Evolutionary conservation across 1,139 yeast species (phyloP).

Genomic region (Saccharomyces hybrid): DNA sequence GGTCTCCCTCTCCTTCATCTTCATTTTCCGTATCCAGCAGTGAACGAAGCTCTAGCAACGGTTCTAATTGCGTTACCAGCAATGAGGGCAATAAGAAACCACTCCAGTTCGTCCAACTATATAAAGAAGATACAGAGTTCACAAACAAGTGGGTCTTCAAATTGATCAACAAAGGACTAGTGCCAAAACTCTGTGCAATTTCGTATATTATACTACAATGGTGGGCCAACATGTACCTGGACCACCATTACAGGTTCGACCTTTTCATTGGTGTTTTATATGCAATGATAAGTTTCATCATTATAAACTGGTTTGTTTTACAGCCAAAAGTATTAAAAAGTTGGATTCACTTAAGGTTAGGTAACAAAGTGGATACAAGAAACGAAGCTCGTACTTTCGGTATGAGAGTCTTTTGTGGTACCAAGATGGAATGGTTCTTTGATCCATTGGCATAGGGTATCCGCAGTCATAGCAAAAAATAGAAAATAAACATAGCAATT

Average conservation of each 20-base stretch:
- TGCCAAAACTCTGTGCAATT: constrained; percentile 33
- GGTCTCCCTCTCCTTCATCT: background rate
- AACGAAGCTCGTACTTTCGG: constrained; percentile 45
- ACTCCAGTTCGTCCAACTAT: constrained; percentile 11
- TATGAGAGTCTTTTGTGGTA: constrained; percentile 49
- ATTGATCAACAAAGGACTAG: constrained; percentile 21
- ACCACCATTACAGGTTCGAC: constrained; percentile 65
- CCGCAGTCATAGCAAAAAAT: background rate
- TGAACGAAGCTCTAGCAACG: background rate
- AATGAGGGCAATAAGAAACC: constrained; percentile 1
- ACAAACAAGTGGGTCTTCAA: constrained; percentile 19
- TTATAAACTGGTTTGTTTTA: constrained; percentile 32
- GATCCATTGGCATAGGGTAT: constrained; percentile 38
- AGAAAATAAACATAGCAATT: background rate
- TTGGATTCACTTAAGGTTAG: constrained; percentile 30
- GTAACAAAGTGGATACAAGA: constrained; percentile 29
- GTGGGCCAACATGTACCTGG: constrained; percentile 71
- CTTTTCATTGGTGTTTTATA: constrained; percentile 47
- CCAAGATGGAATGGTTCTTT: constrained; percentile 42
- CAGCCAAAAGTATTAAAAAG: constrained; percentile 25
- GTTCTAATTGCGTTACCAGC: background rate
- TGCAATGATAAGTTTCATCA: constrained; percentile 39
- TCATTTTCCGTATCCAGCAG: background rate
- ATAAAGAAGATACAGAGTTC: constrained; percentile 12
- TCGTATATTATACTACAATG: constrained; percentile 48